phyloP scores from a whole-genome alignment of 768 basidiomycete genomes.

The Multifurca ochricompacta region DNA sequence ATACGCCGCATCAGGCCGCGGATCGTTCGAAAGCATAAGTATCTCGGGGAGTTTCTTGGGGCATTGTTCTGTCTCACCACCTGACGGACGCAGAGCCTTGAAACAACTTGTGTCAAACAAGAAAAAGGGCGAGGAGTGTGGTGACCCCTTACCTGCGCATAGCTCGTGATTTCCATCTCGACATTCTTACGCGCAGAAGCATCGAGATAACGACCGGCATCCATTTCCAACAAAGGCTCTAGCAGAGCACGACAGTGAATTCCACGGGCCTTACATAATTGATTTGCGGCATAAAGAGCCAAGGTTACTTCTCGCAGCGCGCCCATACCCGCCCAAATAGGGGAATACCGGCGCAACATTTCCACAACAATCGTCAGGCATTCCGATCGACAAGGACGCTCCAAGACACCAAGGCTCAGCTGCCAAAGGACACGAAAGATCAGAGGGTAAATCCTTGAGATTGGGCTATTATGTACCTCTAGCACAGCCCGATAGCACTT shows the following conservation, averaged over 20 bases:
- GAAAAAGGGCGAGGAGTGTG: not conserved
- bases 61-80: conserved; percentile 28
- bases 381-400: conserved; percentile 43
- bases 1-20: conserved; percentile 52
- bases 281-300: conserved; percentile 55
- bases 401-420: conserved; percentile 38
- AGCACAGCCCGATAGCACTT: conserved; percentile 63
- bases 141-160: conserved; percentile 44
- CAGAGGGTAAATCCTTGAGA: not conserved
- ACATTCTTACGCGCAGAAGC: conserved; percentile 51
- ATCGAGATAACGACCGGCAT: conserved; percentile 50
- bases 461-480: conserved; percentile 39
- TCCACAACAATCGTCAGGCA: conserved; percentile 58
- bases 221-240: conserved; percentile 57
- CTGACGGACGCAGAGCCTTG: conserved; percentile 37
- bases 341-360: conserved; percentile 59
- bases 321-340: conserved; percentile 76
- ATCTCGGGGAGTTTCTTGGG: conserved; percentile 52
- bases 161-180: conserved; percentile 49
- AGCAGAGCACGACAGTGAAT: conserved; percentile 58
- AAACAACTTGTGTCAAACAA: not conserved
- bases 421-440: conserved; percentile 12
- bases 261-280: conserved; percentile 55
- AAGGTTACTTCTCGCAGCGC: conserved; percentile 44
- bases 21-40: conserved; percentile 52